These are phyloP conservation scores for Pleurotus tuber-regium DNA, from an alignment of 768 basidiomycete species.

Conservation along the genomic window DNA sequence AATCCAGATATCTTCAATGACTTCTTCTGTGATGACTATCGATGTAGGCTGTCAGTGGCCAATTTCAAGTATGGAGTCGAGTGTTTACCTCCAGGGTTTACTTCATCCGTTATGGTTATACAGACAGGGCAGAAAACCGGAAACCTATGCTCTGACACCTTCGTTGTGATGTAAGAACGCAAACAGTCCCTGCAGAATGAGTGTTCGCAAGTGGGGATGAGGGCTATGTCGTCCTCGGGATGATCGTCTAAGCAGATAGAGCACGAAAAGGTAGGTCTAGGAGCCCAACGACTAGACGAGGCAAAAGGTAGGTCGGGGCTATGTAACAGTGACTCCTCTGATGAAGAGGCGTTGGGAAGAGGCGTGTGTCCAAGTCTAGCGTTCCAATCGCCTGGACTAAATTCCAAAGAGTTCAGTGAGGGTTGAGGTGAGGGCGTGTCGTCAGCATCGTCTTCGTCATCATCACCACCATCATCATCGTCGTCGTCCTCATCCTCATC, in stretches of 20 bases:
- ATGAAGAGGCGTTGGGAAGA: conserved; percentile 7
- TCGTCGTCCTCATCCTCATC: conserved; percentile 35
- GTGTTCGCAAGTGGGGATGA: conserved; percentile 40
- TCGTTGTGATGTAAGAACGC: conserved; percentile 29
- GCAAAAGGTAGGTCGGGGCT: conserved; percentile 21
- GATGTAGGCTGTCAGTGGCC: no score
- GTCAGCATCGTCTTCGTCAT: conserved; percentile 6
- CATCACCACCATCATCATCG: conserved; percentile 27
- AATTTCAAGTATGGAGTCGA: background rate
- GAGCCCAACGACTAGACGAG: conserved; percentile 35
- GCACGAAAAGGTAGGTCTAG: conserved; percentile 41
- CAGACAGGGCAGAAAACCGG: conserved; percentile 54
- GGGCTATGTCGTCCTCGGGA: conserved; percentile 38
- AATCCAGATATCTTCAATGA: conserved; percentile 19
- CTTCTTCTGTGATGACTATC: background rate
- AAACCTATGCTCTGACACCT: conserved; percentile 43
- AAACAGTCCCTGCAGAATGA: conserved; percentile 46
- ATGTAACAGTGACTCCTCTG: conserved; percentile 22
- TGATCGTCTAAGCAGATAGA: conserved; percentile 46
- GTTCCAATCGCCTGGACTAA: background rate
- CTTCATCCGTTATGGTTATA: conserved; percentile 21
- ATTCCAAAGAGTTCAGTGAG: background rate
- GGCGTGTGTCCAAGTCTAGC: background rate
- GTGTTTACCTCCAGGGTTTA: conserved; percentile 21
- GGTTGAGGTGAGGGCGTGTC: conserved; percentile 11